Base-by-base conservation (phyloP, 352 stramenopile genomes). In the Phytophthora pini region DNA sequence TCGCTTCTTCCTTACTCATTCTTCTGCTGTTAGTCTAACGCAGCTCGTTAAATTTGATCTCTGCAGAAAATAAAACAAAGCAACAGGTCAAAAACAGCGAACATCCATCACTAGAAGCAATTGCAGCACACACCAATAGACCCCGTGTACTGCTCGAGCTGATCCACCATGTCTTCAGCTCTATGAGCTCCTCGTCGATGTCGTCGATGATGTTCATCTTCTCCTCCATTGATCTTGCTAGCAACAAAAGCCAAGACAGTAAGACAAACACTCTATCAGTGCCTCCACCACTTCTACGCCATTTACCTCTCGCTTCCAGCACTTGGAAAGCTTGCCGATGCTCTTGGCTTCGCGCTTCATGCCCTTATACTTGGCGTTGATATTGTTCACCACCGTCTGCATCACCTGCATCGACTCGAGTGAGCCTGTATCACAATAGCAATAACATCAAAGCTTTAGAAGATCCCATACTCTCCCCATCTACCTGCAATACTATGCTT, bases 151-250 rank as follows among this genome's bases (percentile, higher is more conserved):
- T 85, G 64, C 36, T 95, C 84, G 22, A 95, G 76, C 53, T 95
- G 83, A n/a, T 93, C 79, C 52, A 95, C 85, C 84, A 95, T 93
- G 38, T 95, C 87, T 73, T 95, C 39, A 95, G 73, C 68, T 93
- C 84, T 4, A 73, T 78, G n/a, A 95, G 73, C 71, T 95, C 87
- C 60, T 93, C 84, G 59, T 95, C 84, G 29, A 95, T 89, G 43
- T 88, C 85, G 59, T 93, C 80, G 56, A 95, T 93, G 26, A 80
- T 79, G 36, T 79, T 67, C 78, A 93, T 89, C 60, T 93, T 91
- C 38, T 91, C 80, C 32, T 87, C 67, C 65, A 93, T 85, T 46
- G 78, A 67, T 29, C 39, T 68, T 46, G 79, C 83, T 91, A 49
- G 17, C 11, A 62, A 17, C 36, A 47, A 20, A 20, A 1, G 12